Percentiles rank a stretch among this genome's conserved stretches.
phyloP scores from a whole-genome alignment of 495 filamentous ascomycete genomes.

The Lophiotrema nucula region DNA sequence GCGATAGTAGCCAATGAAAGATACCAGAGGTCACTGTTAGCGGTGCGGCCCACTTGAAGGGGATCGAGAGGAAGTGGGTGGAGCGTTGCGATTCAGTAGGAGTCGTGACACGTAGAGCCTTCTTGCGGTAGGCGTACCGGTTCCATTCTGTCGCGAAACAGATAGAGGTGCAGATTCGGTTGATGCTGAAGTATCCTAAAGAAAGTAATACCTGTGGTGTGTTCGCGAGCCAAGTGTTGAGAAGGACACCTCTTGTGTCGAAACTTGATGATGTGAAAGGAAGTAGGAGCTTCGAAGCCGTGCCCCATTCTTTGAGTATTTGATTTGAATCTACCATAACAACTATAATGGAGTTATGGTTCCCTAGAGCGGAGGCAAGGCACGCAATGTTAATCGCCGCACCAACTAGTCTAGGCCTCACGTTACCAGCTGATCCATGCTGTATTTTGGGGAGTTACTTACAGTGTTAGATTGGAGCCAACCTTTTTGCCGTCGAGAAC shows the following conservation, averaged over 20 bases:
- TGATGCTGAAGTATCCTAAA: conserved; percentile 47
- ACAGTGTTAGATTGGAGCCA: too few relatives aligned
- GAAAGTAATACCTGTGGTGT: conserved; percentile 47
- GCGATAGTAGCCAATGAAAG: conserved; percentile 48
- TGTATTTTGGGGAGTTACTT: too few relatives aligned
- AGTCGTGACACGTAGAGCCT: conserved; percentile 49
- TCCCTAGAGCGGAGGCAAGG: neutral
- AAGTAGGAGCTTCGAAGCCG: neutral
- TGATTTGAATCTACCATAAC: neutral
- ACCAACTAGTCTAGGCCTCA: too few relatives aligned
- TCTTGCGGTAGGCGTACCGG: conserved; percentile 35
- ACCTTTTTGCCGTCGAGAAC: neutral
- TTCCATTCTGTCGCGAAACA: conserved; percentile 36
- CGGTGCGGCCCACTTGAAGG: conserved; percentile 46
- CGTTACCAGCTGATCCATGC: too few relatives aligned
- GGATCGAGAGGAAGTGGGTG: conserved; percentile 51
- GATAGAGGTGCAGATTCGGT: conserved; percentile 45
- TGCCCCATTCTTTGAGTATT: conserved; percentile 11
- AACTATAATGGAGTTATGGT: neutral
- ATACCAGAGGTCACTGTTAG: conserved; percentile 37
- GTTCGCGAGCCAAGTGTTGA: conserved; percentile 44
- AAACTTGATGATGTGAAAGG: neutral
- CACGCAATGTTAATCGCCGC: too few relatives aligned
- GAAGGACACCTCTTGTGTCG: conserved; percentile 1
- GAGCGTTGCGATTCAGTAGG: conserved; percentile 41